Evolutionary conservation across 441 rosid genomes (phyloP).

Genomic region (Brassica balearica): DNA sequence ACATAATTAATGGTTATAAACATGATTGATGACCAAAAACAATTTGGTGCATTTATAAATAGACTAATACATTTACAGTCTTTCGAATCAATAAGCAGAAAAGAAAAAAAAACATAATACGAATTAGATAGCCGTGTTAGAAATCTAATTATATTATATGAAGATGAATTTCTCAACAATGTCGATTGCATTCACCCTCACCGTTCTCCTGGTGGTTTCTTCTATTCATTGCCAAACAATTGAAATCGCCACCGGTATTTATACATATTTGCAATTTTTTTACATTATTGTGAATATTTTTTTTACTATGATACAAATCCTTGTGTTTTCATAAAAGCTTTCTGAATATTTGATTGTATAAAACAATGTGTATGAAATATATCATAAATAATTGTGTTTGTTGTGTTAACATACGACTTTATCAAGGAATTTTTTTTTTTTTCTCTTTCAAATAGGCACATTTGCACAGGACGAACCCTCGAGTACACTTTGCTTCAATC

Average conservation of each 20-base stretch:
- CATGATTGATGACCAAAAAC: background rate
- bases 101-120: background rate
- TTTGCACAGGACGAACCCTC: background rate
- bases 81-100: background rate
- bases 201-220: conserved; percentile 3
- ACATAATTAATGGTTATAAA: conserved; percentile 2
- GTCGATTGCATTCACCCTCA: conserved; percentile 13
- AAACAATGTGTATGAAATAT: background rate
- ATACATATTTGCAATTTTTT: background rate
- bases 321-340: background rate
- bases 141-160: background rate
- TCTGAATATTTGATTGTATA: background rate
- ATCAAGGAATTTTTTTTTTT: background rate
- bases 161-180: conserved; percentile 20
- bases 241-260: background rate
- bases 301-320: background rate
- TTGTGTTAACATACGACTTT: background rate
- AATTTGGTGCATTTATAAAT: background rate
- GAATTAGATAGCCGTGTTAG: background rate
- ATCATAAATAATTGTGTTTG: background rate
- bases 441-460: background rate
- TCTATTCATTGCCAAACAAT: conserved; percentile 17
- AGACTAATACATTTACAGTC: background rate
- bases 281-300: background rate
- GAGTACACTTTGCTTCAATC: conserved; percentile 14